These are phyloP conservation scores for Dothideomycetes sp. DNA, from an alignment of 2,329 filamentous ascomycete genomes.

Conservation along the genomic window DNA sequence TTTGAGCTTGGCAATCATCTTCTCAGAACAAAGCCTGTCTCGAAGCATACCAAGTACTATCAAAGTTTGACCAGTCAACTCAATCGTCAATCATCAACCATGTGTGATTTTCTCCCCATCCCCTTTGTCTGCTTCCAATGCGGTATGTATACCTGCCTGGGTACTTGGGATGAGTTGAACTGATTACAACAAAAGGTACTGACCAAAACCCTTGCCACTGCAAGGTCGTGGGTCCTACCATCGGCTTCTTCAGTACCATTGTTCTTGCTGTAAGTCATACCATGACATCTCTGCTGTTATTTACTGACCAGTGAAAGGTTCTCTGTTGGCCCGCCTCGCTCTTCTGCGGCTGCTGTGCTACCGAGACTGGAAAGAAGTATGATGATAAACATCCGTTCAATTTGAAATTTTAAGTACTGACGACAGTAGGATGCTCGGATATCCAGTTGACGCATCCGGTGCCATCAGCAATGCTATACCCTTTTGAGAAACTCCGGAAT, in stretches of 20 bases:
- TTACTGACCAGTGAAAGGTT: constrained; percentile 16
- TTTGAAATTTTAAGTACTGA: not conserved
- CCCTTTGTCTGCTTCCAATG: constrained; percentile 30
- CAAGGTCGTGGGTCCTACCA: constrained; percentile 31
- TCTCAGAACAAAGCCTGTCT: no score
- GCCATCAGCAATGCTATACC: constrained; percentile 27
- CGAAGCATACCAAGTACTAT: not conserved
- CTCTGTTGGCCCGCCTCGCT: constrained; percentile 31
- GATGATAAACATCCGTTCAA: not conserved
- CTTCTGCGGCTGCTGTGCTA: constrained; percentile 30
- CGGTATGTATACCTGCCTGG: constrained; percentile 20
- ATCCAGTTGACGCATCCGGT: constrained; percentile 25
- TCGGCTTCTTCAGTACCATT: constrained; percentile 27
- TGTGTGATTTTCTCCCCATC: constrained; percentile 22
- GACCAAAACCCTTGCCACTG: constrained; percentile 31
- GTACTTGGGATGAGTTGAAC: not conserved
- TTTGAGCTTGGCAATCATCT: no score
- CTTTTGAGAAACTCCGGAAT: constrained; percentile 17
- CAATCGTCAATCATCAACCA: not conserved
- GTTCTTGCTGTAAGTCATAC: constrained; percentile 21
- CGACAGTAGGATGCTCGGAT: constrained; percentile 27
- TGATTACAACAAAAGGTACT: constrained; percentile 4
- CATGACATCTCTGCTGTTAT: not conserved
- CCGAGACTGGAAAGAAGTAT: constrained; percentile 27
- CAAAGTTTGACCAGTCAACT: not conserved